Evolutionary conservation across 169 alveolate species (phyloP).

Genomic region (Cryptosporidium sp.): DNA sequence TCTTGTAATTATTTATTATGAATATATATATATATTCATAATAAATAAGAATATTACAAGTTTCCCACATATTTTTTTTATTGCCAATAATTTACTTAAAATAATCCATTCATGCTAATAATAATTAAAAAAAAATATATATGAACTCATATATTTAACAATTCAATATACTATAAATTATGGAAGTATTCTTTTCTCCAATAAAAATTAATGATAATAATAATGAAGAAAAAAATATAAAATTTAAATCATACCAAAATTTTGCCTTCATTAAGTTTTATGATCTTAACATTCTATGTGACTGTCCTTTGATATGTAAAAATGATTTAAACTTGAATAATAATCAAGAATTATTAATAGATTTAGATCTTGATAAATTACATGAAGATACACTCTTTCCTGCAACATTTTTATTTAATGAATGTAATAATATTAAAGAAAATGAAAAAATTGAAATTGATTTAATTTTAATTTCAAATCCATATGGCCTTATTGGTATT

Average conservation of each 20-base stretch:
- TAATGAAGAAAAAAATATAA: not conserved
- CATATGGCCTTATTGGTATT: constrained; percentile 56
- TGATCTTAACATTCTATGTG: constrained; percentile 71
- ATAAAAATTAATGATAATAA: not conserved
- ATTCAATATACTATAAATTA: not conserved
- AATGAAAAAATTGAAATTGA: constrained; percentile 55
- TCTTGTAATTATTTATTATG: no score
- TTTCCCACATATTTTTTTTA: not conserved
- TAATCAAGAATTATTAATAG: constrained; percentile 26
- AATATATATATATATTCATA: no score
- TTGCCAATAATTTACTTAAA: not conserved
- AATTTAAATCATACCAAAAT: constrained; percentile 19
- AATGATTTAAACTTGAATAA: constrained; percentile 11
- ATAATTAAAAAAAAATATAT: not conserved
- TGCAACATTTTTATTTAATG: constrained; percentile 49
- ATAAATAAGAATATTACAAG: not conserved
- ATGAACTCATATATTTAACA: not conserved
- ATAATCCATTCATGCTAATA: not conserved
- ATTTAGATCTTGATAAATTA: constrained; percentile 30
- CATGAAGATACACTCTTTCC: constrained; percentile 56
- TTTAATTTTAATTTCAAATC: constrained; percentile 45
- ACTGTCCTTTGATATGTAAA: constrained; percentile 57
- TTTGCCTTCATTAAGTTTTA: constrained; percentile 38
- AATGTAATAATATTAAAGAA: not conserved
- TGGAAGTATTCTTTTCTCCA: constrained; percentile 70